Base-by-base conservation (phyloP, 208 protist species). In the Porcisia hertigi region DNA sequence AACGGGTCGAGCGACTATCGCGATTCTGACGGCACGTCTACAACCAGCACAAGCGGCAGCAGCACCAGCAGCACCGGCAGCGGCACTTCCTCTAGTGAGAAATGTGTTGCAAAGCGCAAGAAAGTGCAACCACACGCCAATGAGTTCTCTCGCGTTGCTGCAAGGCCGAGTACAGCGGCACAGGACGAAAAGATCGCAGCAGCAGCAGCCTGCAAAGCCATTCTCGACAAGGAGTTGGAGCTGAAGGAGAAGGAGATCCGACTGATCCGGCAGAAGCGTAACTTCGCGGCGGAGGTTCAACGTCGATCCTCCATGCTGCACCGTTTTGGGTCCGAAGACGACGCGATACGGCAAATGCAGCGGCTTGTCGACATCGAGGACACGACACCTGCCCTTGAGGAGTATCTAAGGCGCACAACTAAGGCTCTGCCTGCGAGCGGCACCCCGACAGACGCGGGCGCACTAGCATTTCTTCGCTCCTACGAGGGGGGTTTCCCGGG, bases 191-290 rank as follows among this genome's bases (percentile, higher is more conserved):
- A 79, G 39, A 74, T 85, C 49, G 88, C 85, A 20, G 84, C 88
- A 2, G 84, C 82, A 14, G 83, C 86, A 8, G 83, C 88, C 14
- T 88, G 84, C 43, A 76, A 80, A 39, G 84, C 83, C 43, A 81
- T 92, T 43, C 74, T 95, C 30, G 65, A 79, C 20, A 88, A 88
- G 66, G 88, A 93, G 74, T 58, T 69, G 41, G 72, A 77, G 64
- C 70, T 95, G 25, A 86, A 86, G 62, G 77, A 80, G 53, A 71
- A 86, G 58, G 88, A 93, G 73, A 55, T 87, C 18, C 70, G 79
- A n/a, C 80, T 93, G 18, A 70, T 87, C 12, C 72, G 80, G 45
- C 84, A 93, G 63, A 95, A 93, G 74, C 82, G 71, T 30, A 72
- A 86, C 55, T 88, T 93, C 59, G 80, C 86, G 41, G 79, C 79